These are phyloP conservation scores for Pseudomassariella vexata DNA, from an alignment of 2,329 filamentous ascomycete species.

Conservation along the genomic window DNA sequence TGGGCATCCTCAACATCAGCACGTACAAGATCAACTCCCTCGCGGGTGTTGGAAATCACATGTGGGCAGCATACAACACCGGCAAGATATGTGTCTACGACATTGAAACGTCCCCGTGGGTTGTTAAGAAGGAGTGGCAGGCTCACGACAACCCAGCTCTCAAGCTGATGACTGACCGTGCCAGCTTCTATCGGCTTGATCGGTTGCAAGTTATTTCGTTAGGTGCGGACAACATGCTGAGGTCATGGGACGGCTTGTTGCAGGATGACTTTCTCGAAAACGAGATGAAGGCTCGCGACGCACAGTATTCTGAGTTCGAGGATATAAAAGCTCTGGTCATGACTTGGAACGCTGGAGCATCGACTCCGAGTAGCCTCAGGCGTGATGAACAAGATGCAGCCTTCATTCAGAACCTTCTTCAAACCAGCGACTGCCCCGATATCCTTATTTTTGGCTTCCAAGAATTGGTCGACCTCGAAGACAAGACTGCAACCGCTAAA, in stretches of 20 bases:
- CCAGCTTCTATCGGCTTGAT: slow-evolving; percentile 80
- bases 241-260: slow-evolving; percentile 86
- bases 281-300: slow-evolving; percentile 79
- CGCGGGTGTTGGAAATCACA: slow-evolving; percentile 69
- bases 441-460: slow-evolving; percentile 96
- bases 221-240: slow-evolving; percentile 79
- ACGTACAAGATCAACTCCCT: slow-evolving; percentile 93
- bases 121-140: slow-evolving; percentile 88
- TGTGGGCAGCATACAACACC: slow-evolving; percentile 94
- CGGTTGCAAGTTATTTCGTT: slow-evolving; percentile 80
- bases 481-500: slow-evolving; percentile 97
- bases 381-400: slow-evolving; percentile 63
- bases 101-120: slow-evolving; percentile 75
- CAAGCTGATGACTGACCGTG: slow-evolving; percentile 69
- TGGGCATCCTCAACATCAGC: slow-evolving; percentile 80
- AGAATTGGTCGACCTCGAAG: slow-evolving; percentile 94
- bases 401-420: slow-evolving; percentile 78
- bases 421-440: slow-evolving; percentile 73
- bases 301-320: slow-evolving; percentile 79
- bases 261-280: slow-evolving; percentile 92
- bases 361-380: slow-evolving; percentile 77
- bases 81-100: slow-evolving; percentile 94
- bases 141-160: slow-evolving; percentile 81
- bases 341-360: slow-evolving; percentile 97
- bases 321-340: slow-evolving; percentile 75